Evolutionary conservation across 2,329 filamentous ascomycete genomes (phyloP).

Genomic region (Pestalotiopsis fici): DNA sequence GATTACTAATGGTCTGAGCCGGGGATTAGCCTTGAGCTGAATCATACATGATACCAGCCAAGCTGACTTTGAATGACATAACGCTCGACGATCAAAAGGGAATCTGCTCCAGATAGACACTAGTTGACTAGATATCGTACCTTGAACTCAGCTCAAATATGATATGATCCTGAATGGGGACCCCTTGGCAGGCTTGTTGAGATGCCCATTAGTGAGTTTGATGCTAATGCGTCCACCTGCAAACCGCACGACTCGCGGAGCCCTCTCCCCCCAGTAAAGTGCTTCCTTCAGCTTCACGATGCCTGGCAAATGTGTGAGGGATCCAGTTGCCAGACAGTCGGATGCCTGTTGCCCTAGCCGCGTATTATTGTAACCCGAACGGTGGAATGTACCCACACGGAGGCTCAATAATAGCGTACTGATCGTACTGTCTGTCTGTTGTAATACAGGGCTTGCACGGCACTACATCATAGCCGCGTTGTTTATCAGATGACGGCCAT

Average conservation of each 20-base stretch:
- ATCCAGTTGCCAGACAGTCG: background rate
- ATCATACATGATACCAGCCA: background rate
- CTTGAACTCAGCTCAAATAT: no score
- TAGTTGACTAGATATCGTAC: no score
- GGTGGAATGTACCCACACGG: background rate
- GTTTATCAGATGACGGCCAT: background rate
- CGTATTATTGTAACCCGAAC: background rate
- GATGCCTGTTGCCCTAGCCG: background rate
- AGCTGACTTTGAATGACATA: background rate
- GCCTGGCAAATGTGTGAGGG: background rate
- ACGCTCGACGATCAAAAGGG: no score
- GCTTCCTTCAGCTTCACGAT: background rate
- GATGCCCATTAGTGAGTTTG: background rate
- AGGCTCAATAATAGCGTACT: no score
- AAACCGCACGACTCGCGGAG: background rate
- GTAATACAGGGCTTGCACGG: no score
- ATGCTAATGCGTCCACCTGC: background rate
- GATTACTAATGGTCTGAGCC: background rate
- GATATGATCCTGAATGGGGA: background rate
- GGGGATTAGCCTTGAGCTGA: background rate
- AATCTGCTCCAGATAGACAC: no score
- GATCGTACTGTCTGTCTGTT: no score
- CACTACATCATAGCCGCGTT: background rate
- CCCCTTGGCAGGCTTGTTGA: background rate
- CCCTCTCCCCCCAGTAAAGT: background rate